phyloP scores from a whole-genome alignment of 257 asterid genomes.

The Petunia axillaris region DNA sequence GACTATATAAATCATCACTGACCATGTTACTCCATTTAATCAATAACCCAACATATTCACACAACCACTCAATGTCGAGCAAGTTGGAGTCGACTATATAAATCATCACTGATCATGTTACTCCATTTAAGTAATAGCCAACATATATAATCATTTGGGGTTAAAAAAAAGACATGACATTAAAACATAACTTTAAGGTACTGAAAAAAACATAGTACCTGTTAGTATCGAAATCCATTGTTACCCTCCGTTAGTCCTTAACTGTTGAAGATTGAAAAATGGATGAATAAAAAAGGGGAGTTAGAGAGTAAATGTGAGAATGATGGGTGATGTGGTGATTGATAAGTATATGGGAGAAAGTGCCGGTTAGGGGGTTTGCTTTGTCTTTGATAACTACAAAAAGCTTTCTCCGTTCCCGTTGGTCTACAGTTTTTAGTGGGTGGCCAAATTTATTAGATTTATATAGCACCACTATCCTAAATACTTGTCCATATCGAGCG shows the following conservation, averaged over 20 bases:
- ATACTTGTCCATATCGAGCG: too few species aligned
- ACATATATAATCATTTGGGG: too few species aligned
- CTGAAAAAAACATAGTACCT: neutral
- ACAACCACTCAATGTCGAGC: too few species aligned
- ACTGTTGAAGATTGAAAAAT: neutral
- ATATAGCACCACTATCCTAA: too few species aligned
- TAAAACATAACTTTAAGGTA: too few species aligned
- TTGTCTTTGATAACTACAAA: conserved; percentile 8
- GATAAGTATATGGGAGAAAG: conserved; percentile 3
- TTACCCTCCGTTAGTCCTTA: neutral
- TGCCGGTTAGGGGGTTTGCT: neutral
- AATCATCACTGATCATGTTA: too few species aligned
- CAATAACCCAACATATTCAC: too few species aligned
- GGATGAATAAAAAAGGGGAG: neutral
- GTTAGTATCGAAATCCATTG: conserved; percentile 14
- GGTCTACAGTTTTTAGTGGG: neutral
- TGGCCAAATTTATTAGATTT: too few species aligned
- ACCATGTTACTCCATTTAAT: too few species aligned
- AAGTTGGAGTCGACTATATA: too few species aligned
- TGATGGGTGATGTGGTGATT: neutral
- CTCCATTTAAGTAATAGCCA: too few species aligned
- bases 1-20: too few species aligned
- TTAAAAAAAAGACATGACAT: neutral
- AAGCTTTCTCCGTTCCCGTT: neutral
- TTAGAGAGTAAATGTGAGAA: neutral